Percentiles rank a stretch among this genome's conserved stretches.
Conservation (phyloP, 495 filamentous ascomycete species). For the Pyronema omphalodes region DNA sequence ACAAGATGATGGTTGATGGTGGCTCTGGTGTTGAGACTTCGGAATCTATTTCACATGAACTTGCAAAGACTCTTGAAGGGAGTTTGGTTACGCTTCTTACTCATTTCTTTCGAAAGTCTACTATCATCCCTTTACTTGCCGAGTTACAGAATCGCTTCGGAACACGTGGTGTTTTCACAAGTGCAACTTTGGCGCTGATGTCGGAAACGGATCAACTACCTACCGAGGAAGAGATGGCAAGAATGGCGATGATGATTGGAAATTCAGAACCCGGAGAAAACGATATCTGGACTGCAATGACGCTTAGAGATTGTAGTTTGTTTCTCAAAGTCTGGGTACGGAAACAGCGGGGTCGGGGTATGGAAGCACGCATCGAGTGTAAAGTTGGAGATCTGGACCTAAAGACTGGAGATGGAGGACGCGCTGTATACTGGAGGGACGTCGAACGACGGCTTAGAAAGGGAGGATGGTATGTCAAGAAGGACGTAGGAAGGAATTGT, state of each 20-base stretch:
- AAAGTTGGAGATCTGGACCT: constrained; percentile 46
- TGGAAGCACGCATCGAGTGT: constrained; percentile 22
- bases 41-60: constrained; percentile 13
- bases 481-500: constrained; percentile 23
- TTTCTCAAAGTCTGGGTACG: constrained; percentile 37
- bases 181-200: constrained; percentile 17
- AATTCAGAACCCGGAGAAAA: constrained; percentile 18
- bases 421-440: constrained; percentile 41
- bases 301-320: constrained; percentile 48
- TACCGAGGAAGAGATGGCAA: constrained; percentile 13
- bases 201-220: constrained; percentile 14
- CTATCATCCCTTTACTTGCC: constrained; percentile 22
- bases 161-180: constrained; percentile 19
- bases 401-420: constrained; percentile 38
- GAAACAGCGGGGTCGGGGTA: constrained; percentile 14
- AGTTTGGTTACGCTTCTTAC: constrained; percentile 19
- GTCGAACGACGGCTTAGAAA: constrained; percentile 36
- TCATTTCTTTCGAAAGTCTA: constrained; percentile 20
- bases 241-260: constrained; percentile 12
- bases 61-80: constrained; percentile 13
- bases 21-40: neutral
- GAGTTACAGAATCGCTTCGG: constrained; percentile 26
- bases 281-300: constrained; percentile 37
- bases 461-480: constrained; percentile 43
- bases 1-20: neutral